Evolutionary conservation across 495 filamentous ascomycete genomes (phyloP), one percentile per base, ranked within the genome.

Genomic region (Aspergillus indologenus): DNA sequence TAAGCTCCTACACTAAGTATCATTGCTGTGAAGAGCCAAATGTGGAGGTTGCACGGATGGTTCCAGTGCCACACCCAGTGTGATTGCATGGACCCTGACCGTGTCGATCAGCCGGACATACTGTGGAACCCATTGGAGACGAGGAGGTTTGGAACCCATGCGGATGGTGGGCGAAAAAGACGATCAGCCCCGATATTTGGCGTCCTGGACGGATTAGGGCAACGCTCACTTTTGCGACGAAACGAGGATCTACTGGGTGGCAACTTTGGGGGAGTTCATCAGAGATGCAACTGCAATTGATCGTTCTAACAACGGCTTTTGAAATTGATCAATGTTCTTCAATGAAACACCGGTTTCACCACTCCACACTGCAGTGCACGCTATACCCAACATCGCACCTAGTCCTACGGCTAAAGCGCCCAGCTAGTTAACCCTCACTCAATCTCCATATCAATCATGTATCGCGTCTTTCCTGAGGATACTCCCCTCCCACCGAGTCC

Each of bases 101-200:
- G 31, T n/a, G 53, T 61, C 58, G 58, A 61, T 61, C 58, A 12
- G 29, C 19, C 44, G 49, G 42, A 17, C 11, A 19, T 43, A 40
- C 12, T 40, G 34, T 34, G 14, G n/a, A 21, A 18, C 19, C 58
- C 58, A 45, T 52, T 61, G 46, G 40, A 17, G 48, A 19, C 48
- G 20, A 19, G 29, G 24, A 29, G 48, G n/a, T n/a, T 18, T 51
- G 15, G 15, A 29, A 61, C 62, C 62, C 65, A 62, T 65, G 61
- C 53, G 57, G 59, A 23, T 48, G 42, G 11, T 34, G 29, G 53
- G 44, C n/a, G n/a, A n/a, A 4, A 29, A 57, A 47, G 57, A 56
- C 11, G 63, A 62, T 60, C 59, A 20, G 31, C 56, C n/a, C 55
- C 19, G 46, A 64, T 55, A 58, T 57, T 59, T 53, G 56, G 47